Percentiles rank a stretch among this genome's conserved stretches.
These are phyloP conservation scores for Fagopyrum homotropicum DNA, from an alignment of 148 eudicot species.

Conservation along the genomic window DNA sequence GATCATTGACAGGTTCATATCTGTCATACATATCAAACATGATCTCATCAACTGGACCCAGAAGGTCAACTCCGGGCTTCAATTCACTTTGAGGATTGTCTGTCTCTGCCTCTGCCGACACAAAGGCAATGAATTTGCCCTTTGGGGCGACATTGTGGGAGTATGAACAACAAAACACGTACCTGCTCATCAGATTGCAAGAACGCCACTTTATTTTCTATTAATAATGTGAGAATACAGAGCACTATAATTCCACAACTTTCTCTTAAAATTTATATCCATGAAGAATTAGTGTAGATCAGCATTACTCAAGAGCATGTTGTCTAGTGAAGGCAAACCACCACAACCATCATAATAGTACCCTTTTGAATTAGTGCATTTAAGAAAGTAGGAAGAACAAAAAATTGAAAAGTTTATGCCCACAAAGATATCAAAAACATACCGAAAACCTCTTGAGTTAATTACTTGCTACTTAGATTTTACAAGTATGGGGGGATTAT, in stretches of 20 bases:
- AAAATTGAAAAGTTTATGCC: not conserved
- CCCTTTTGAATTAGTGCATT: not conserved
- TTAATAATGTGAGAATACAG: too few relatives aligned
- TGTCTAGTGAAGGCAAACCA: not conserved
- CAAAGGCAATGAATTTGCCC: constrained; percentile 94
- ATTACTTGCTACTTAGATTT: not conserved
- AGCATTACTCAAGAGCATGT: not conserved
- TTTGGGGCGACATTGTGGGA: constrained; percentile 94
- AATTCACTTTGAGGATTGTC: constrained; percentile 77
- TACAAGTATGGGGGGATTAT: not conserved
- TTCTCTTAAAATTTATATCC: too few relatives aligned
- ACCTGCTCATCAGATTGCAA: constrained; percentile 31
- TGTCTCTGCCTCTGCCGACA: constrained; percentile 90
- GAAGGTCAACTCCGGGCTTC: constrained; percentile 83
- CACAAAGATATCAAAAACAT: not conserved
- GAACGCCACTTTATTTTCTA: too few relatives aligned
- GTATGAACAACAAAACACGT: constrained; percentile 86
- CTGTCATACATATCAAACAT: constrained; percentile 88
- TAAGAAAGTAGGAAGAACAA: not conserved
- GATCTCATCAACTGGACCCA: constrained; percentile 87
- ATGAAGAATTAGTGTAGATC: too few relatives aligned
- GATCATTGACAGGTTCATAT: constrained; percentile 88
- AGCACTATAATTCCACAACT: not conserved
- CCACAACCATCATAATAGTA: not conserved
- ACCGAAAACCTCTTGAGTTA: not conserved